Base-by-base conservation (phyloP, 768 basidiomycete genomes). In the Auriscalpium vulgare region DNA sequence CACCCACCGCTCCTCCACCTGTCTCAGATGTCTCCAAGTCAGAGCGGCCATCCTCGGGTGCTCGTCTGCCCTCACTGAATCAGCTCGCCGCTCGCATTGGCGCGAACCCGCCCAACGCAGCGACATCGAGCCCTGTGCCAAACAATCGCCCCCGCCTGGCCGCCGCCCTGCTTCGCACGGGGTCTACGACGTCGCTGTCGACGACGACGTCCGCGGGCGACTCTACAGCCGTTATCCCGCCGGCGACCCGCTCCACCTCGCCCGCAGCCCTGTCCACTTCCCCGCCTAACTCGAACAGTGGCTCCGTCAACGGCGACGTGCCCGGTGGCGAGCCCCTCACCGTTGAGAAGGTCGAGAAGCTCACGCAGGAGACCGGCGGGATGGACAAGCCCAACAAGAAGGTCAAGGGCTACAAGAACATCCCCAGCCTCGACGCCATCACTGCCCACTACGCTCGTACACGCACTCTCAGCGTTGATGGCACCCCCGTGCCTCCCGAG, bases 391-490 rank as follows among this genome's bases (percentile, higher is more conserved):
- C 63, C 2, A 63, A 29, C 55, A 61, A 59, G 58, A 66, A 47
- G 43, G 63, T 40, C 62, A 64, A 71, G n/a, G 90, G 90, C 21
- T 92, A 90, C 72, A 92, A 91, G 83, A 91, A 91, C 65, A 87
- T 92, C 46, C 91, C 91, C 13, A 83, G 81, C 59, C 79, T 93
- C 53, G 89, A 91, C 65, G 88, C 87, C 34, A 92, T 93, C 72
- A 88, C 90, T 1, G 86, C 85, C 36, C 81, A 87, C 38, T 72
- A 91, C 56, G 87, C 83, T 52, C 87, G 87, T 71, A 75, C 85
- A 34, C 75, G 85, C 53, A 75, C 82, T 37, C 76, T 91, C 51
- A 76, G 74, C 59, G 60, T 78, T 47, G 78, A 80, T 53, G 78
- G 87, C 14, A 81, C 83, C 4, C 73, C 83, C 7, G 83, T 80